Evolutionary conservation across 1,139 yeast species (phyloP), one percentile per base, ranked within the genome.

Genomic region (Protomyces inundatus): DNA sequence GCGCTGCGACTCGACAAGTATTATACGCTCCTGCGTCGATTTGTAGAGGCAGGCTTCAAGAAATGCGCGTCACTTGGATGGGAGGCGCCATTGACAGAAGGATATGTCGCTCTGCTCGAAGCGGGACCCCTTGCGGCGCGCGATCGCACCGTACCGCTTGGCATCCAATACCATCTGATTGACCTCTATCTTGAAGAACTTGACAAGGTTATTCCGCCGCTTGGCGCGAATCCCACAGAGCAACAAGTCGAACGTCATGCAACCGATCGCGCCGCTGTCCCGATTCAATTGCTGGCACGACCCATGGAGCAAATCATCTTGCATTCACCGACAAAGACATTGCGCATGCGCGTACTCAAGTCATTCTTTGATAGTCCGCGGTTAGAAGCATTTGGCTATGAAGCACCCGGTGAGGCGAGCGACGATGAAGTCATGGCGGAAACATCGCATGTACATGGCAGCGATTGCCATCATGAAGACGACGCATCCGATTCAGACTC

Each of bases 101-200:
- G 73, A 30, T 89, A 82, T 75, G 69, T 85, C 70, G 65, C 56
- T 23, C 64, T 67, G 51, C 68, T 70, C 32, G 73, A 73, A 37
- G 73, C 74, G 30, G 69, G 75, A 50, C 79, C 81, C 0, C 66
- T 78, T 46, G 74, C 34, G 72, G 73, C 71, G 36, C 81, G 60
- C 80, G 81, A 69, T 79, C 55, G 59, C 10, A 48, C 66, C 32
- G 52, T 86, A 50, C 87, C 95, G 55, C 82, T 82, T 69, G 96
- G 96, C 34, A 81, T 93, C 63, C 86, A 96, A 40, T 84, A 88
- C 75, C 98, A 93, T 76, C 76, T 93, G 63, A 81, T 88, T 69
- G 98, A 93, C 76, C 84, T 93, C 16, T 86, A 83, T 72, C 75
- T 88, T 54, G 98, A 91, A 71, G 98, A 93, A 75, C 77, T 93